phyloP scores from a whole-genome alignment of 2,329 filamentous ascomycete genomes.

The Fusarium sp. region DNA sequence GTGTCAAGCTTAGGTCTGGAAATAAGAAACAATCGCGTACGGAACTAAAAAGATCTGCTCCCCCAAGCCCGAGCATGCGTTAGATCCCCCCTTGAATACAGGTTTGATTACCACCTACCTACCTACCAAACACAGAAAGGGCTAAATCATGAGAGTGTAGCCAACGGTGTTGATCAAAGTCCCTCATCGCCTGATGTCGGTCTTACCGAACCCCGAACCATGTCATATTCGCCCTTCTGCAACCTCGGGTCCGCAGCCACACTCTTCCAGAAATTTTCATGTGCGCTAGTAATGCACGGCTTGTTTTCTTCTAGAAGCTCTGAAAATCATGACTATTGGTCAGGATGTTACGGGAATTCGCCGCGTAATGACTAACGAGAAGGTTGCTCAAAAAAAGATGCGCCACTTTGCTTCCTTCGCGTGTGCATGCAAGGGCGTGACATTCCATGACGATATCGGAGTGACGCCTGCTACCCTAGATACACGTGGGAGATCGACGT shows the following conservation, averaged over 20 bases:
- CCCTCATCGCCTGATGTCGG: constrained; percentile 28
- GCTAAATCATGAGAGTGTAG: neutral
- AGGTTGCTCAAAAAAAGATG: neutral
- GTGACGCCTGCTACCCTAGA: constrained; percentile 11
- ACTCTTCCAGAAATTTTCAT: constrained; percentile 17
- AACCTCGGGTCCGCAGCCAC: constrained; percentile 30
- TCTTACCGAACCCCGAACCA: constrained; percentile 25
- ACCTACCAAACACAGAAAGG: constrained; percentile 31
- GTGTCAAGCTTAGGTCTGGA: constrained; percentile 17
- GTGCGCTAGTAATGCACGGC: constrained; percentile 15
- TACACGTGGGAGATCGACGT: constrained; percentile 10
- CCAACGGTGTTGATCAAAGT: neutral
- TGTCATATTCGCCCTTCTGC: constrained; percentile 9
- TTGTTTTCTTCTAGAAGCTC: constrained; percentile 24
- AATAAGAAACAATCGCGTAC: neutral
- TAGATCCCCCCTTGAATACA: constrained; percentile 12
- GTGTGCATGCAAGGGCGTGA: constrained; percentile 14
- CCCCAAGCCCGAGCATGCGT: neutral
- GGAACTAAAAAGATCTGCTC: constrained; percentile 31
- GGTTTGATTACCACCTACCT: constrained; percentile 5
- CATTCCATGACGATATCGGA: neutral
- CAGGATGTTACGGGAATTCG: neutral
- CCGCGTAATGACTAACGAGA: neutral
- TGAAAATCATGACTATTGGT: neutral
- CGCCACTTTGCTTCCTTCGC: neutral